Base-by-base conservation (phyloP, 139 green algal genomes). In the Chlamydomonas applanata region DNA sequence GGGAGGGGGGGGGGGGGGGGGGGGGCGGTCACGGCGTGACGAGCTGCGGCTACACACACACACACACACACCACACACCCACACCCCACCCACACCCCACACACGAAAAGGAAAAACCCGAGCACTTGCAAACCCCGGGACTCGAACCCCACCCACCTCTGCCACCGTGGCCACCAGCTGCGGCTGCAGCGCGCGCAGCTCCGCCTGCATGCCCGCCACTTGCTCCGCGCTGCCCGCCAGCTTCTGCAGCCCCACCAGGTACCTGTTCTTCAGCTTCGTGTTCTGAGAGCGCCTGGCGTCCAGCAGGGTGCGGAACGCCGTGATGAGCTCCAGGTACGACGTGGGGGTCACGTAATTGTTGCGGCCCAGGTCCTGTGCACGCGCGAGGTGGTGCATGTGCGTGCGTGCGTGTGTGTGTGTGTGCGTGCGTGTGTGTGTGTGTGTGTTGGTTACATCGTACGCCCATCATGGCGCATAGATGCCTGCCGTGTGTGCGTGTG, bases 301-400 rank as follows among this genome's bases (percentile, higher is more conserved):
- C 20, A 91, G 72, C 65, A 93, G 68, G 4, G 68, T 70, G 59
- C 80, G 69, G 86, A 92, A 94, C 5, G 85, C 76, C 32, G 74
- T 81, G 68, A 96, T 91, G 22, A 96, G 86, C 84, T 93, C 85
- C 35, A 96, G 82, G 83, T 94, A 96, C 0, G 79, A 90, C 1
- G 91, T 94, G 32, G 90, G 91, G 13, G 91, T 96, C 25, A 96
- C 89, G 77, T 96, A 94, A 63, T 91, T 91, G 72, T 87, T 71
- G 11, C 90, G 77, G 7, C 89, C 80, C 20, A 89, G 68, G 70
- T 91, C 71, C 14, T 44, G 30, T n/a, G n/a, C n/a, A n/a, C n/a
- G n/a, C n/a, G n/a, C 53, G 36, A 11, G 32, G n/a, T 46, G 44
- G 11, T 2, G n/a, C 25, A 49, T n/a, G n/a, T n/a, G n/a, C n/a